phyloP scores from a whole-genome alignment of 1,284 basidiomycete species.

The Pulchroboletus neoregius region DNA sequence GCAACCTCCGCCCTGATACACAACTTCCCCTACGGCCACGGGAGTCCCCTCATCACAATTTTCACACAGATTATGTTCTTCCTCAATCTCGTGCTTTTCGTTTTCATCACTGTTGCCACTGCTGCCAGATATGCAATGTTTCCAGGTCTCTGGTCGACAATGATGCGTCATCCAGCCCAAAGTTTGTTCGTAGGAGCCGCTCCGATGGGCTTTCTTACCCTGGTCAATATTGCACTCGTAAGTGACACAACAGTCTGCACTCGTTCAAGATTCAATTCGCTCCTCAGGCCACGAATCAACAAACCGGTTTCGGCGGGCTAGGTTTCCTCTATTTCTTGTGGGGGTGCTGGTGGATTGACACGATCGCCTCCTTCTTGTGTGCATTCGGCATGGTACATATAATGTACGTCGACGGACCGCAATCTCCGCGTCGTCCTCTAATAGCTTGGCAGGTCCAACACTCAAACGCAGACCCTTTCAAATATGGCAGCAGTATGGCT shows the following conservation, averaged over 20 bases:
- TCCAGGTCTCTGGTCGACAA: conserved; percentile 43
- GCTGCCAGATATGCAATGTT: conserved; percentile 47
- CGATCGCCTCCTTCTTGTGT: conserved; percentile 43
- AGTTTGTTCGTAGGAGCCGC: conserved; percentile 58
- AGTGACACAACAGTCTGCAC: conserved; percentile 32
- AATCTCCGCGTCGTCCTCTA: neutral
- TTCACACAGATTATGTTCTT: conserved; percentile 45
- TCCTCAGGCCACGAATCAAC: conserved; percentile 28
- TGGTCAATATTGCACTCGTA: conserved; percentile 47
- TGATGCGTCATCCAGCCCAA: conserved; percentile 50
- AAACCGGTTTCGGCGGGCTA: conserved; percentile 41
- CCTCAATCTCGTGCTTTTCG: conserved; percentile 51
- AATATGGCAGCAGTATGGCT: conserved; percentile 53
- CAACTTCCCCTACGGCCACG: conserved; percentile 40
- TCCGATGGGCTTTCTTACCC: conserved; percentile 58
- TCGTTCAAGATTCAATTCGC: neutral
- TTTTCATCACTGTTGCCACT: conserved; percentile 42
- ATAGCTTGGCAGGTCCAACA: conserved; percentile 42
- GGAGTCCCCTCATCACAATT: conserved; percentile 31
- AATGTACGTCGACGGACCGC: conserved; percentile 41
- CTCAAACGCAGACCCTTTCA: conserved; percentile 47
- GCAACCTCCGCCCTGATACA: conserved; percentile 39
- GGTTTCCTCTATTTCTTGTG: conserved; percentile 50
- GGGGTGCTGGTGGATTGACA: conserved; percentile 63
- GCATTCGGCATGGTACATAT: conserved; percentile 55